These are phyloP conservation scores for Rhodotorula sphaerocarpa DNA, from an alignment of 768 basidiomycete species.

Conservation along the genomic window DNA sequence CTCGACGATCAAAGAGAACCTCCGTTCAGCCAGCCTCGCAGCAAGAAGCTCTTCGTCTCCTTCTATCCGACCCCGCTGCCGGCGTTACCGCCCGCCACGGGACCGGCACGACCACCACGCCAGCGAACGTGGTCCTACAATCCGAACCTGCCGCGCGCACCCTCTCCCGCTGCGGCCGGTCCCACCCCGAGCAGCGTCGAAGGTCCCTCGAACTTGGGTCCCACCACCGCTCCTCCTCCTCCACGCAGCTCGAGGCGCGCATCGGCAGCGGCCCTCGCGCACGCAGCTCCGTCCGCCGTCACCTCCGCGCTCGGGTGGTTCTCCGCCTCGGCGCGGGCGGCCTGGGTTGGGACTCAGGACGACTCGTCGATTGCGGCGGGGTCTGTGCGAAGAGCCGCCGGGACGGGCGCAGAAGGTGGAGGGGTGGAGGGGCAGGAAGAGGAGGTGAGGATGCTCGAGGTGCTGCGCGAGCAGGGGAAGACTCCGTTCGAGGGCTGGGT, in stretches of 20 bases:
- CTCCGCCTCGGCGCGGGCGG: constrained; percentile 10
- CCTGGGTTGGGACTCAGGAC: neutral
- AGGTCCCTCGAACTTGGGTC: neutral
- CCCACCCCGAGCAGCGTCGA: neutral
- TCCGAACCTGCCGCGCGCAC: neutral
- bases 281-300: constrained; percentile 10
- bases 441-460: neutral
- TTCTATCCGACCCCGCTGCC: constrained; percentile 22
- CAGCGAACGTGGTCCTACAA: neutral
- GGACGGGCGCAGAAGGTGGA: neutral
- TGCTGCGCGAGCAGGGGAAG: neutral
- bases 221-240: constrained; percentile 4
- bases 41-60: constrained; percentile 14
- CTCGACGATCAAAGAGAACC: neutral
- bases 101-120: too few relatives aligned
- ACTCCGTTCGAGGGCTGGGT: constrained; percentile 22
- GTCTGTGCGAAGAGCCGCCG: too few relatives aligned
- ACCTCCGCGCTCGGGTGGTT: constrained; percentile 26
- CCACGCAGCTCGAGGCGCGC: neutral
- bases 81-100: too few relatives aligned
- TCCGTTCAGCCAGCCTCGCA: too few relatives aligned
- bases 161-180: neutral
- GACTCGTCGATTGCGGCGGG: neutral
- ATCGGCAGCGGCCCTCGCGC: neutral
- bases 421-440: neutral